Base-by-base conservation (phyloP, 129 eudicot species). In the Calendula officinalis region DNA sequence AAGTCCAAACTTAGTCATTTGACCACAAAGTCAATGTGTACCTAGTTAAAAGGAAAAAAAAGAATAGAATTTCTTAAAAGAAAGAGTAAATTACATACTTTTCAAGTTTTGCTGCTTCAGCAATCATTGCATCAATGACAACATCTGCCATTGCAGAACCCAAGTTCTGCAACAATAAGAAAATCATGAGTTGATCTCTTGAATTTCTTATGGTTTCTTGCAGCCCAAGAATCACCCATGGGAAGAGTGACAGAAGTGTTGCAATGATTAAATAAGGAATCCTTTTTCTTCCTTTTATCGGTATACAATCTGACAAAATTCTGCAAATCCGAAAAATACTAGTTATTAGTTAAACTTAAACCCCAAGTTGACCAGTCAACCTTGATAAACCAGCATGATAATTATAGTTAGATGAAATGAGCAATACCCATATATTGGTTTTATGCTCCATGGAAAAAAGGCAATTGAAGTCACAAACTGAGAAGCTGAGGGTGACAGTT, bases 121-220 rank as follows among this genome's bases (percentile, higher is more conserved):
- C 98, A 67, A 92, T 88, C 98, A 92, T 92, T 7, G 96, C 98
- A 77, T 92, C 96, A 72, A 86, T 89, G 65, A 92, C 98, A 50
- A 92, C 98, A 79, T 92, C 98, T 60, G 98, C 96, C 98, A 92
- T 92, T 43, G 98, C 95, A 73, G 98, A 88, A 61, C 98, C 98
- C 64, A 87, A 56, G 60, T 92, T 92, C 72, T 91, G 98, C 72
- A 91, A 54, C 3, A 90, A 80, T 42, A 91, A 75, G 43, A 91
- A 83, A 72, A 88, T 65, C 87, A 82, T 85, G 59, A 92, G 80
- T 44, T 76, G 83, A 56, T 72, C 56, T 75, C 58, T 77, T 32
- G 91, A 83, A 61, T 73, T 86, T 77, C 98, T 91, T 62, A 84
- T 52, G 67, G 72, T 77, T 67, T 67, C 69, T 59, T 58, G 71